Evolutionary conservation across 179 eudicot genomes (phyloP), one percentile per base, ranked within the genome.

Genomic region (Silene coronaria): DNA sequence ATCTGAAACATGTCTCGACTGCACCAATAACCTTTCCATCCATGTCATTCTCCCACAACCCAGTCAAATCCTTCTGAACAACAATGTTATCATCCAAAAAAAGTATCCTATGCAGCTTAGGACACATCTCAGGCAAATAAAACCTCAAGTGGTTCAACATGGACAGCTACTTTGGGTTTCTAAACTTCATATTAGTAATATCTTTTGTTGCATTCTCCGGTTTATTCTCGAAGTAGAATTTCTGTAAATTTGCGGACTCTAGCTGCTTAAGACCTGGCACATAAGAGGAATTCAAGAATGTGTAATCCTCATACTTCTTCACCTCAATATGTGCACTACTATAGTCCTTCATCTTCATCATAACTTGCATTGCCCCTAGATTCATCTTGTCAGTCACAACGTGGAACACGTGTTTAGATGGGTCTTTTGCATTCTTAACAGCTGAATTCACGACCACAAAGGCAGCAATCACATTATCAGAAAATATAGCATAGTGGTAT

Each of bases 311-410:
- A 75, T 87, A 89, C 0, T 96, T 91, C 87, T 92, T 92, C 51
- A 92, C 96, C 72, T 92, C 96, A 71, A 92, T 84, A 59, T 89
- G 93, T 58, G 97, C 98, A 23, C 98, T 96, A 77, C 83, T 87
- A 58, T 93, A 93, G n/a, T 88, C 96, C 82, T 82, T 93, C 88
- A 90, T 84, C 84, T 88, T 89, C 85, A 93, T 85, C 96, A 90
- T 89, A 77, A 93, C 98, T 74, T 91, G 96, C 98, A 91, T 91
- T 23, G 98, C 97, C 72, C 97, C 97, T 5, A 93, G 91, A 80
- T 93, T 93, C 97, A 89, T 93, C 79, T 84, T 89, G 83, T 89
- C 97, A 11, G 98, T 93, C 74, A 93, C 97, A n/a, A 93, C 91
- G 83, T 91, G 97, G 74, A 93, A 89, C 45, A 93, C 98, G 36